Base-by-base conservation (phyloP, 257 asterid species). In the Scutellaria baicalensis region DNA sequence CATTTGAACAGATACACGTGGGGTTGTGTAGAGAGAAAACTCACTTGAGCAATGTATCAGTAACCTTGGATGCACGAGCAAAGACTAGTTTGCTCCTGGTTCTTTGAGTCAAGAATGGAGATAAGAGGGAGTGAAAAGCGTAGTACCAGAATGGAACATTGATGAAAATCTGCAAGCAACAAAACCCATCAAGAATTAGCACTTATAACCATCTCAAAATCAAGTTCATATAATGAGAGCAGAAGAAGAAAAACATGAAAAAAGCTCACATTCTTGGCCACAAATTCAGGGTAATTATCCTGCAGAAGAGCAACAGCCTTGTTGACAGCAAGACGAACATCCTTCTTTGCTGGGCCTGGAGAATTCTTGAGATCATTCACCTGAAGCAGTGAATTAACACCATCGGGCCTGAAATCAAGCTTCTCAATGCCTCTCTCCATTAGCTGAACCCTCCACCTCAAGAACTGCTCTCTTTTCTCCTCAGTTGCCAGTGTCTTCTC, bases 121-220 rank as follows among this genome's bases (percentile, higher is more conserved):
- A 83, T 21, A 86, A 10, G 73, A 90, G 62, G 3, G 95, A 84
- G 51, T 84, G 91, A 60, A 80, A 81, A 16, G 97, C 97, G 4
- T 78, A 84, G 31, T 90, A 83, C 96, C 93, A 90, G 64, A 84
- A 90, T 23, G 96, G 96, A 39, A 90, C 96, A 81, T 90, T 88
- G 79, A 87, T 84, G 76, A 88, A 86, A 49, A 90, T 84, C 97
- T 90, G 88, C 74, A 69, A 62, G 9, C 65, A 70, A 23, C 52
- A 39, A 47, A n/a, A 39, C 40, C 67, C 52, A 36, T 44, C 39
- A 64, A 42, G 6, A 38, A 61, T 68, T 43, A 61, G 0, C 14
- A 50, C 4, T 16, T 16, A 42, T 20, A 1, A 14, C 10, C 1
- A 56, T 21, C 20, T 16, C 16, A 42, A 56, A 42, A 1, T 13